These are phyloP conservation scores for Verbascum thapsus DNA, from an alignment of 257 asterid genomes.

Conservation along the genomic window DNA sequence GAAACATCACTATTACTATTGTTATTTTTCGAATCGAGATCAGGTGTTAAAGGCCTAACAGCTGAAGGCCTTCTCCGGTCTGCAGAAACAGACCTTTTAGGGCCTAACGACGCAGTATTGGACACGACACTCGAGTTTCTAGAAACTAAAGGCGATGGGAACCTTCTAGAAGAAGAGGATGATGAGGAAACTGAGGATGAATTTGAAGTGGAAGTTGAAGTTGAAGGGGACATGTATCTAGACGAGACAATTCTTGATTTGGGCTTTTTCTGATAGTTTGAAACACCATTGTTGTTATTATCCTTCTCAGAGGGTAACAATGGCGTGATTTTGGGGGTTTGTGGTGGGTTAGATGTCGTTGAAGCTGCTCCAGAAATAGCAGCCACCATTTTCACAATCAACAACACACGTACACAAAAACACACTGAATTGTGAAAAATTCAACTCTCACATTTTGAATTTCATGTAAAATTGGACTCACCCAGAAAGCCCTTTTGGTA, in stretches of 20 bases:
- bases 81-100: slow-evolving; percentile 82
- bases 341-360: slow-evolving; percentile 48
- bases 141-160: slow-evolving; percentile 66
- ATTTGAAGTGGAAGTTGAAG: slow-evolving; percentile 74
- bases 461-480: slow-evolving; percentile 36
- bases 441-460: slow-evolving; percentile 57
- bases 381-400: slow-evolving; percentile 77
- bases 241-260: slow-evolving; percentile 81
- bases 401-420: slow-evolving; percentile 28
- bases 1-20: slow-evolving; percentile 61
- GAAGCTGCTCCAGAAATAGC: slow-evolving; percentile 88
- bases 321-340: slow-evolving; percentile 62
- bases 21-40: slow-evolving; percentile 59
- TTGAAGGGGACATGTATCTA: slow-evolving; percentile 86
- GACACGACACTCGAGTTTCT: slow-evolving; percentile 55
- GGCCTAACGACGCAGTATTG: slow-evolving; percentile 45
- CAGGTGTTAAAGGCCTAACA: slow-evolving; percentile 55
- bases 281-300: slow-evolving; percentile 54
- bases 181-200: slow-evolving; percentile 70
- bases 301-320: slow-evolving; percentile 86
- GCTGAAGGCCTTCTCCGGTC: slow-evolving; percentile 69
- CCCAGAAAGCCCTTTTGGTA: slow-evolving; percentile 44
- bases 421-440: slow-evolving; percentile 30
- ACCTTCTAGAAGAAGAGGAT: slow-evolving; percentile 71
- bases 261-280: slow-evolving; percentile 57